phyloP scores from a whole-genome alignment of 2,329 filamentous ascomycete species.

The Emergomyces africanus region DNA sequence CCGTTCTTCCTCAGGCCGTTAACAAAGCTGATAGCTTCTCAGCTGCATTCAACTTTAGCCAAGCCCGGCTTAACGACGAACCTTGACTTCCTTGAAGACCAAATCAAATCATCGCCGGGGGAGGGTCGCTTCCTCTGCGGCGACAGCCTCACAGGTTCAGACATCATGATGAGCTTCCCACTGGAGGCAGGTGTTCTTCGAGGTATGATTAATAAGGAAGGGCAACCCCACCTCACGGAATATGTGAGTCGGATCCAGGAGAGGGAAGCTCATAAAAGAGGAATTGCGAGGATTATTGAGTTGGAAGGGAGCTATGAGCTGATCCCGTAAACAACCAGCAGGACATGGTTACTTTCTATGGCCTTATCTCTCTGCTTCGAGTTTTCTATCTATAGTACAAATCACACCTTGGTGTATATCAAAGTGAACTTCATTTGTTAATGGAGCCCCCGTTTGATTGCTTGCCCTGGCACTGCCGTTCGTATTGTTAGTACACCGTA shows the following conservation, averaged over 20 bases:
- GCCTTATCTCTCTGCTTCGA: background rate
- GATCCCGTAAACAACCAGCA: background rate
- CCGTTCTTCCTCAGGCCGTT: constrained; percentile 60
- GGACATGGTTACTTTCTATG: background rate
- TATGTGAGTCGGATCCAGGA: constrained; percentile 20
- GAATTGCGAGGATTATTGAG: constrained; percentile 18
- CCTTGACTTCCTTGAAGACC: constrained; percentile 33
- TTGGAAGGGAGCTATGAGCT: constrained; percentile 12
- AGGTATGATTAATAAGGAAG: constrained; percentile 22
- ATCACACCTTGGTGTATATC: background rate
- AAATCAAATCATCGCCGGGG: constrained; percentile 30
- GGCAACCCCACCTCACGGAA: constrained; percentile 21
- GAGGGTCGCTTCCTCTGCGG: constrained; percentile 32
- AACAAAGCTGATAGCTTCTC: constrained; percentile 40
- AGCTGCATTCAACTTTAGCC: constrained; percentile 29
- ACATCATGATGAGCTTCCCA: constrained; percentile 37
- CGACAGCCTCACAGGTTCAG: constrained; percentile 30
- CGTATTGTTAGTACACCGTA: too few relatives aligned
- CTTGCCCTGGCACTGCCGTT: too few relatives aligned
- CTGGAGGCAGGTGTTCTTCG: constrained; percentile 25
- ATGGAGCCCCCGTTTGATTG: too few relatives aligned
- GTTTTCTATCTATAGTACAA: background rate
- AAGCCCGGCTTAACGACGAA: constrained; percentile 29
- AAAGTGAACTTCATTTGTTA: too few relatives aligned
- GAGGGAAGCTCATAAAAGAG: constrained; percentile 18